These are phyloP conservation scores for Tetrapyrgos nigripes DNA, from an alignment of 1,284 basidiomycete genomes.

Conservation along the genomic window DNA sequence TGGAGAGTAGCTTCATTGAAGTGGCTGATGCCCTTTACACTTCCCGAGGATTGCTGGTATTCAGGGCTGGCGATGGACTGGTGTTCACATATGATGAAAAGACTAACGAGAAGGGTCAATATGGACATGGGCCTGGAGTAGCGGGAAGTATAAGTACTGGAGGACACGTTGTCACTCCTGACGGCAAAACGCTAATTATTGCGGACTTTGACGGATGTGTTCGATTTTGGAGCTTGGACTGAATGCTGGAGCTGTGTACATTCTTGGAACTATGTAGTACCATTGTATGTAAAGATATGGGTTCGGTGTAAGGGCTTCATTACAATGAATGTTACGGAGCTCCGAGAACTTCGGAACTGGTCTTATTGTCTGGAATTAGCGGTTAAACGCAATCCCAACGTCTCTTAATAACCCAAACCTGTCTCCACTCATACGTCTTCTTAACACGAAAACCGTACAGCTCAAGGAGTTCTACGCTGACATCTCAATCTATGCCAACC, in stretches of 20 bases:
- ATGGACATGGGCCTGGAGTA: neutral
- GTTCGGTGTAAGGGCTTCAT: no score
- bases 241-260: no score
- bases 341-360: no score
- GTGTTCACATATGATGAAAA: neutral
- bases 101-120: neutral
- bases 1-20: neutral
- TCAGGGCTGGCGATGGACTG: neutral
- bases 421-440: constrained; percentile 1
- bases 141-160: neutral
- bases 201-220: constrained; percentile 3
- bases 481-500: neutral
- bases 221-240: neutral
- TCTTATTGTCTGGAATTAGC: no score
- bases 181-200: neutral
- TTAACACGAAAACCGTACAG: neutral
- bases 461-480: neutral
- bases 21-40: constrained; percentile 4
- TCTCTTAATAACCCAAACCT: no score
- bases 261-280: no score
- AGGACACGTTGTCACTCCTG: neutral
- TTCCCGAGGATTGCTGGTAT: neutral
- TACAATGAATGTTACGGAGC: no score
- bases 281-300: constrained; percentile 11
- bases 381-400: no score